Conservation (phyloP, 1,284 basidiomycete species). For the Tausonia pullulans region DNA sequence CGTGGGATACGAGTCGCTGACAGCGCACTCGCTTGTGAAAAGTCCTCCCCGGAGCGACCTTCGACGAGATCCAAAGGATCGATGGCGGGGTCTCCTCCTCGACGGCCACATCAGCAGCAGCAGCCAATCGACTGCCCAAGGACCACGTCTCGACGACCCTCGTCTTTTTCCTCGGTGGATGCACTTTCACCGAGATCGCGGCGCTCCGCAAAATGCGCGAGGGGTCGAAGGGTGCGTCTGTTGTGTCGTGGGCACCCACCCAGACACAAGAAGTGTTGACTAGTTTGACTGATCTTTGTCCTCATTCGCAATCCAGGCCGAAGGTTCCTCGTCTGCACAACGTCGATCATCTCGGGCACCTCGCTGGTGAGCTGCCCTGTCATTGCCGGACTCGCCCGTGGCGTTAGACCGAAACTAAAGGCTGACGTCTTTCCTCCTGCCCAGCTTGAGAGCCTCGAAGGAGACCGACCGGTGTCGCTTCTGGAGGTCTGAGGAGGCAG, state of each 20-base stretch:
- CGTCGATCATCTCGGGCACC: constrained; percentile 67
- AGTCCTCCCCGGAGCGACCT: constrained; percentile 62
- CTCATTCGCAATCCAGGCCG: constrained; percentile 45
- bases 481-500: no score
- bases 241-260: no score
- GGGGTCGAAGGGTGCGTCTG: constrained; percentile 59
- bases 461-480: constrained; percentile 1
- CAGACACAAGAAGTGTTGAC: no score
- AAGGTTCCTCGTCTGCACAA: constrained; percentile 76
- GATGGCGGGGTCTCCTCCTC: background rate
- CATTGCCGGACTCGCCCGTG: background rate
- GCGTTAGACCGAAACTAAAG: no score
- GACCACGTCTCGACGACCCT: constrained; percentile 59
- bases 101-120: no score
- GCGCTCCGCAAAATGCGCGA: constrained; percentile 81
- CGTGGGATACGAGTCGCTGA: background rate
- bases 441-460: constrained; percentile 8
- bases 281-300: constrained; percentile 1
- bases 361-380: constrained; percentile 7
- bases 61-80: constrained; percentile 57
- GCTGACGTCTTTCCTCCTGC: background rate
- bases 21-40: no score
- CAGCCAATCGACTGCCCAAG: constrained; percentile 29
- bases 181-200: constrained; percentile 93
- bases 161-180: constrained; percentile 96